A percentile compares a stretch with the other conserved stretches of the same genome.
These are phyloP conservation scores for cucumber (Cucumis sativus) DNA, from an alignment of 306 rosid species.

Conservation along the genomic window DNA sequence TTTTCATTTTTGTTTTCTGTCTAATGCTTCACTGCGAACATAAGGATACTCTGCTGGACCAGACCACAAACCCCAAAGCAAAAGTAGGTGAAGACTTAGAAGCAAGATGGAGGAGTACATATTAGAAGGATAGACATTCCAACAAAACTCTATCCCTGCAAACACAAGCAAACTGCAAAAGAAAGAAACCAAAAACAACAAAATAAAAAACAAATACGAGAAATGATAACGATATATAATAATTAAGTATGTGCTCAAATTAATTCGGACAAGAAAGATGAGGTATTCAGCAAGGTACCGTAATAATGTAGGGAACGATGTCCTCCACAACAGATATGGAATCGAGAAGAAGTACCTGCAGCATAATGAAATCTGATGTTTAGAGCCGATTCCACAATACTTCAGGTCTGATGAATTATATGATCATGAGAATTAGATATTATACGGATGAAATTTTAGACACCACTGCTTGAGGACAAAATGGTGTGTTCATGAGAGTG, in stretches of 20 bases:
- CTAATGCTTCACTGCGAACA: slow-evolving; percentile 18
- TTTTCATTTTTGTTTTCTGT: slow-evolving; percentile 24
- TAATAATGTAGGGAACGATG: slow-evolving; percentile 39
- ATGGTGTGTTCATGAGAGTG: not conserved
- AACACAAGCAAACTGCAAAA: slow-evolving; percentile 52
- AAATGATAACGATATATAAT: not conserved
- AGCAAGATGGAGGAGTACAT: slow-evolving; percentile 47
- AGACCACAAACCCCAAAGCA: slow-evolving; percentile 72
- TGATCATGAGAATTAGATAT: not conserved
- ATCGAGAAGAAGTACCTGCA: slow-evolving; percentile 83
- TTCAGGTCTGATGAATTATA: not conserved
- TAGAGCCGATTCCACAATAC: not conserved
- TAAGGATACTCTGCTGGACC: slow-evolving; percentile 63
- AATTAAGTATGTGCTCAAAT: not conserved
- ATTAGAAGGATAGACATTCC: slow-evolving; percentile 84
- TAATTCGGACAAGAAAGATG: not conserved
- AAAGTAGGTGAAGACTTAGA: slow-evolving; percentile 48
- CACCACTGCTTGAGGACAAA: not conserved
- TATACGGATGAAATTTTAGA: not conserved
- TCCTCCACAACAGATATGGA: slow-evolving; percentile 83
- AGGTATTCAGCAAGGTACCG: slow-evolving; percentile 32
- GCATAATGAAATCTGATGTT: not conserved
- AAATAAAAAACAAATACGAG: not conserved
- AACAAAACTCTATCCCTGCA: slow-evolving; percentile 72
- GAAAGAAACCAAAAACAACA: not conserved